phyloP scores from a whole-genome alignment of 495 filamentous ascomycete species.

The Parathielavia hyrcaniae region DNA sequence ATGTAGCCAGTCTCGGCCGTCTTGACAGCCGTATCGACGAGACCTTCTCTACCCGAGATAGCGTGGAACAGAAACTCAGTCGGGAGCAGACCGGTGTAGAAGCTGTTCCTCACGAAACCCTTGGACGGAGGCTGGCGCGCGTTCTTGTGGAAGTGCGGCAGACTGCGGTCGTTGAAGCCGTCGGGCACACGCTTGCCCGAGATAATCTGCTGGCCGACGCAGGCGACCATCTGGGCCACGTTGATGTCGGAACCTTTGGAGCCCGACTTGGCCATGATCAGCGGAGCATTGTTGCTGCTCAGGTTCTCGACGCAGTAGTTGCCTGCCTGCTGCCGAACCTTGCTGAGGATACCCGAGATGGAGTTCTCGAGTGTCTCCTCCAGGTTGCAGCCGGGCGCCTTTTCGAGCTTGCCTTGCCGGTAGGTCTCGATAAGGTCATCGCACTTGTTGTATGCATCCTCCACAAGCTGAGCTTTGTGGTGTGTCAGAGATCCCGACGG shows the following conservation, averaged over 20 bases:
- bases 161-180: constrained; percentile 89
- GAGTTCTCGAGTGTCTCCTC: constrained; percentile 86
- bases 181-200: constrained; percentile 86
- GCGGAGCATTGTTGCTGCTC: constrained; percentile 83
- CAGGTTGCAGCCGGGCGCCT: constrained; percentile 81
- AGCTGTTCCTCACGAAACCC: constrained; percentile 95
- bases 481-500: constrained; percentile 61
- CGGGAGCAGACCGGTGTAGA: constrained; percentile 86
- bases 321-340: constrained; percentile 83
- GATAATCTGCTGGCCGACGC: constrained; percentile 97
- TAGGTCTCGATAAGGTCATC: constrained; percentile 79
- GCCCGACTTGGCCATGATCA: constrained; percentile 95
- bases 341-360: constrained; percentile 84
- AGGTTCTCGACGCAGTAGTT: constrained; percentile 84
- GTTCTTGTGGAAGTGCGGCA: constrained; percentile 94
- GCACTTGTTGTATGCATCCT: constrained; percentile 71
- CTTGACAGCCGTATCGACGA: constrained; percentile 99
- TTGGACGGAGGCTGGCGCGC: constrained; percentile 85
- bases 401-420: constrained; percentile 69
- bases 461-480: constrained; percentile 68
- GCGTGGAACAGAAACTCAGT: constrained; percentile 97
- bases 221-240: constrained; percentile 97
- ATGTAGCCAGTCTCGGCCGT: constrained; percentile 99
- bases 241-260: constrained; percentile 96
- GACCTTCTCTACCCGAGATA: constrained; percentile 94